Conservation (phyloP, 2,329 filamentous ascomycete species). For the Trichoderma aggressivum region DNA sequence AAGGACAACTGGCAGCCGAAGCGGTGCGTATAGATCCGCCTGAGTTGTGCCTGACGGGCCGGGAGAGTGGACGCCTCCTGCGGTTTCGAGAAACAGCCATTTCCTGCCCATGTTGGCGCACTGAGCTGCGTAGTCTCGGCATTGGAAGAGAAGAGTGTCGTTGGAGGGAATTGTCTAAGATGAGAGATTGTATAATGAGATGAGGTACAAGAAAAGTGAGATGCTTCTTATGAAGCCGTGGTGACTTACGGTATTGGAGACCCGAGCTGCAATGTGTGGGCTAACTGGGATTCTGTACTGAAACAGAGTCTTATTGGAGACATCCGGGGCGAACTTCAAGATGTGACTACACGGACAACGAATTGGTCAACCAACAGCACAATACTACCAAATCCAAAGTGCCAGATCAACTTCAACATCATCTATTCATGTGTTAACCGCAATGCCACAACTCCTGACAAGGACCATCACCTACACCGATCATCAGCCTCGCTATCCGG, state of each 20-base stretch:
- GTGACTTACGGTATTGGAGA: conserved; percentile 40
- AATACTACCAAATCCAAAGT: background rate
- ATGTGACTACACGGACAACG: conserved; percentile 53
- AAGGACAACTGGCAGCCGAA: conserved; percentile 70
- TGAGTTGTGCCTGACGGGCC: conserved; percentile 72
- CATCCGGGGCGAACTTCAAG: conserved; percentile 51
- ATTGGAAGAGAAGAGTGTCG: conserved; percentile 45
- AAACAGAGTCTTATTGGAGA: conserved; percentile 55
- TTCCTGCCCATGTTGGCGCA: conserved; percentile 43
- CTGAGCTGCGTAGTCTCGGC: conserved; percentile 38
- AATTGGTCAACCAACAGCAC: background rate
- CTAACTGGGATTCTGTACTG: conserved; percentile 74
- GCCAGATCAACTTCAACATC: background rate
- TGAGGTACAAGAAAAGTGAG: background rate
- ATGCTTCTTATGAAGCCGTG: background rate
- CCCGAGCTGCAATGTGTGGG: conserved; percentile 67
- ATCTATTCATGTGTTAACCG: conserved; percentile 3
- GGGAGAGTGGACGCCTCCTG: conserved; percentile 78
- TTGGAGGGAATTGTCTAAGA: conserved; percentile 49
- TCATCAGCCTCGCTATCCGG: conserved; percentile 67
- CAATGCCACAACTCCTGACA: background rate
- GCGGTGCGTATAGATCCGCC: conserved; percentile 70
- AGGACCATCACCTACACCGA: conserved; percentile 43
- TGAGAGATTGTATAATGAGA: background rate
- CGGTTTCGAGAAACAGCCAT: conserved; percentile 75